Evolutionary conservation across 495 filamentous ascomycete species (phyloP), one percentile per base, ranked within the genome.

Genomic region (Daldinia bambusicola): DNA sequence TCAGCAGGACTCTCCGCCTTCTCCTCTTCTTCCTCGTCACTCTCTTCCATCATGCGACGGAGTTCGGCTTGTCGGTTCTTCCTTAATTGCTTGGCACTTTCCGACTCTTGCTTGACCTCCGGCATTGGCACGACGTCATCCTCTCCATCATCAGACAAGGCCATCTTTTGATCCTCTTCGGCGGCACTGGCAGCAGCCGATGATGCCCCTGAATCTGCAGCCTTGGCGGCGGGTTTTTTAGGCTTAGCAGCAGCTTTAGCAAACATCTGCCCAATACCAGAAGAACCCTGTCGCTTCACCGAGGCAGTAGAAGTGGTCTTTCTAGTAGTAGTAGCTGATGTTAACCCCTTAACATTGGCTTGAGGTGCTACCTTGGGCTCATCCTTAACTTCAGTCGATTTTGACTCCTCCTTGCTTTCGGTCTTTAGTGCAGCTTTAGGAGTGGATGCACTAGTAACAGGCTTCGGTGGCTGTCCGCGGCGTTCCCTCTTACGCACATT

Each of bases 31-130:
- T 83, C 77, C 58, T 80, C 87, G 75, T 90, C 91, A 43, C 91
- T 89, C 72, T 92, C 87, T 32, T 97, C 92, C 93, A 97, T 96
- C 93, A 97, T 96, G 63, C 88, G 87, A 53, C 83, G 86, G 12
- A 97, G 84, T 62, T 85, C 85, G 48, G 90, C 92, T 75, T 93
- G 89, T 16, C 93, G 89, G 61, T 92, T 89, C 62, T 87, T 90
- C 70, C 87, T 87, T 9, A 80, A 84, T 77, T 89, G 89, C 20
- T 87, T 81, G n/a, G 77, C 79, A 20, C 77, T 66, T 9, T 61
- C 66, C 1, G 77, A 57, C 48, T 77, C 67, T 59, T 73, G 74
- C 52, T 81, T 85, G 74, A 75, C 75, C 51, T 79, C 69, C 66
- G 75, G 75, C 75, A 67, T 81, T 66, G 67, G 82, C 72, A 89